Evolutionary conservation across 2,329 filamentous ascomycete genomes (phyloP).

Genomic region (Fusarium oligoseptatum): DNA sequence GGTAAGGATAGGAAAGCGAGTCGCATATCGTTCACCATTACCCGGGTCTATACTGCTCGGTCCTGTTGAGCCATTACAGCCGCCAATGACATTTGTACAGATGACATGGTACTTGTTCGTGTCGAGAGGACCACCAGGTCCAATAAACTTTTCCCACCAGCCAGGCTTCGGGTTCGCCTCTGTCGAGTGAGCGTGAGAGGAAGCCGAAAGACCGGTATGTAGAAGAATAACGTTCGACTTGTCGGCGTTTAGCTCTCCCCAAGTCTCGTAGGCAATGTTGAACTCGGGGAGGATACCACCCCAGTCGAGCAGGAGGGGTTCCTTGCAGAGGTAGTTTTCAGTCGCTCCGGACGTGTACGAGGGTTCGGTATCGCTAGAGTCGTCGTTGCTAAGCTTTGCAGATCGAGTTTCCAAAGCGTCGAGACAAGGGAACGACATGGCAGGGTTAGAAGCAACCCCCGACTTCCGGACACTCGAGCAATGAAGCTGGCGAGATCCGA

Average conservation of each 20-base stretch:
- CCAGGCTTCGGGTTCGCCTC: constrained; percentile 86
- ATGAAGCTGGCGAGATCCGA: constrained; percentile 42
- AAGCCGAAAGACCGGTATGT: constrained; percentile 96
- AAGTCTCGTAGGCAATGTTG: constrained; percentile 92
- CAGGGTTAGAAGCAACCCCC: constrained; percentile 76
- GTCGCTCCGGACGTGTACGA: constrained; percentile 94
- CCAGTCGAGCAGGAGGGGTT: constrained; percentile 90
- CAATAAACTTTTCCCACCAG: constrained; percentile 99
- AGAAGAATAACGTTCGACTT: constrained; percentile 91
- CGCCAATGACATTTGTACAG: constrained; percentile 96
- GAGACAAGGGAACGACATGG: constrained; percentile 90
- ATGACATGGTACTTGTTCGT: constrained; percentile 94
- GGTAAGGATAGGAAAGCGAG: constrained; percentile 93
- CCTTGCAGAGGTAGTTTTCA: constrained; percentile 77
- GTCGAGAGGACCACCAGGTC: constrained; percentile 85
- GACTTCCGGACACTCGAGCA: constrained; percentile 40
- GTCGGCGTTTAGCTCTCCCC: constrained; percentile 84
- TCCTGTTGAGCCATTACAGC: constrained; percentile 95
- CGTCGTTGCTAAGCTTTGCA: constrained; percentile 70
- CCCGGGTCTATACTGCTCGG: constrained; percentile 89
- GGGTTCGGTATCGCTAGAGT: constrained; percentile 85
- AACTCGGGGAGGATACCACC: constrained; percentile 92
- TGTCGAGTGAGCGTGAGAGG: constrained; percentile 96
- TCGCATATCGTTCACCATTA: constrained; percentile 90
- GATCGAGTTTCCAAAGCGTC: constrained; percentile 86